Conservation (phyloP, 1,284 basidiomycete species). For the Cerioporus squamosus region DNA sequence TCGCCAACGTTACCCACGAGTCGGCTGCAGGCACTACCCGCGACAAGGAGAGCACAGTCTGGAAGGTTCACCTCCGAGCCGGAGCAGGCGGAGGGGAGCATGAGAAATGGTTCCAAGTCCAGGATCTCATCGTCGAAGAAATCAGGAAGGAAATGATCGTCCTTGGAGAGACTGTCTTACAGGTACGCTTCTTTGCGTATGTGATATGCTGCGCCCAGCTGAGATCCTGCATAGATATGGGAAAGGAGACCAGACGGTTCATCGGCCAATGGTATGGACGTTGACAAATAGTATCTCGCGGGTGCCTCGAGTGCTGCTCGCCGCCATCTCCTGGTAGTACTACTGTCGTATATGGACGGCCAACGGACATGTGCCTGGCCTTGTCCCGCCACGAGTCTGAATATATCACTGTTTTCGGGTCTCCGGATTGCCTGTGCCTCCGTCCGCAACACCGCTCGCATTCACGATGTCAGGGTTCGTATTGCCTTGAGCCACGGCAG, state of each 20-base stretch:
- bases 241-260: constrained; percentile 47
- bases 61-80: constrained; percentile 91
- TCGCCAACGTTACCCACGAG: constrained; percentile 95
- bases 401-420: not conserved
- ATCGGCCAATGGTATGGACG: constrained; percentile 30
- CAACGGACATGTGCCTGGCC: not conserved
- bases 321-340: no score
- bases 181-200: constrained; percentile 53
- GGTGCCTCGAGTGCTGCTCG: no score
- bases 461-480: not conserved
- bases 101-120: constrained; percentile 97
- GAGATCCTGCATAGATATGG: constrained; percentile 59
- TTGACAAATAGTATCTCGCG: constrained; percentile 16
- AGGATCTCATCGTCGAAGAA: constrained; percentile 96
- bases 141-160: constrained; percentile 98
- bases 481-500: not conserved
- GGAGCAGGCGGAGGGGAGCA: constrained; percentile 77
- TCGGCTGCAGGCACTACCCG: constrained; percentile 92
- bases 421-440: not conserved
- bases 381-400: not conserved
- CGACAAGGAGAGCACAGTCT: constrained; percentile 85
- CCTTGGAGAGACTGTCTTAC: constrained; percentile 93
- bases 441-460: not conserved
- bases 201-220: not conserved
- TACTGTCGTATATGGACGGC: not conserved